These are phyloP conservation scores for Bacidia rubella DNA, from an alignment of 495 filamentous ascomycete genomes.

Conservation along the genomic window DNA sequence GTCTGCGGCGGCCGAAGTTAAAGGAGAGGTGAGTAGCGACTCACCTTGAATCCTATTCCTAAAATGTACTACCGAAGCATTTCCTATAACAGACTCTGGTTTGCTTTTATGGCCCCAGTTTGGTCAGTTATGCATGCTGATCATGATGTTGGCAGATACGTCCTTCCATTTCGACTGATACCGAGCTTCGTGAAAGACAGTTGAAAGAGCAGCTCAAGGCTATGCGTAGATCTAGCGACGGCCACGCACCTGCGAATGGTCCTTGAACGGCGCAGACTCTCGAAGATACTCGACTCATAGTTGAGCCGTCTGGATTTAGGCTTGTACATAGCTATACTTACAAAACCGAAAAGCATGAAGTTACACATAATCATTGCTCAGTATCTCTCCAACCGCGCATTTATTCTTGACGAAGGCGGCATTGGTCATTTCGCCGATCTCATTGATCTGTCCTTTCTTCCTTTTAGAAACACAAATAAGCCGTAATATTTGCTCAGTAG, in stretches of 20 bases:
- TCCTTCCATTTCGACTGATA: constrained; percentile 27
- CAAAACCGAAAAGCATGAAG: too few species aligned
- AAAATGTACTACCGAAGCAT: constrained; percentile 6
- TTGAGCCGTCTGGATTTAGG: neutral
- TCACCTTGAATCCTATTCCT: constrained; percentile 13
- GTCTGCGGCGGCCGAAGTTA: constrained; percentile 17
- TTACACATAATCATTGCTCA: too few species aligned
- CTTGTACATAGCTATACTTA: neutral
- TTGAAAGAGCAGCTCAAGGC: constrained; percentile 54
- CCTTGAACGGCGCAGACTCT: too few species aligned
- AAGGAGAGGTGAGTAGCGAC: constrained; percentile 39
- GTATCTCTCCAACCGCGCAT: too few species aligned
- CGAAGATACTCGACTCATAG: neutral
- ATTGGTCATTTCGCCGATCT: too few species aligned
- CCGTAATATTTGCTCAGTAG: too few species aligned
- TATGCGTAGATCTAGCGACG: constrained; percentile 25
- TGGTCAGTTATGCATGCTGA: too few species aligned
- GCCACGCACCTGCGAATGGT: constrained; percentile 8
- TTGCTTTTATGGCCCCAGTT: too few species aligned
- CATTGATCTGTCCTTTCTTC: too few species aligned
- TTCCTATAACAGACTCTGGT: too few species aligned
- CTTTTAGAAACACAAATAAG: too few species aligned
- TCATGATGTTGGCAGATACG: neutral
- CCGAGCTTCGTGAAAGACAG: constrained; percentile 49
- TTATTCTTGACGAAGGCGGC: too few species aligned